Percentiles rank a stretch among this genome's conserved stretches.
phyloP scores from a whole-genome alignment of 495 filamentous ascomycete species.

The Lichina pygmaea region DNA sequence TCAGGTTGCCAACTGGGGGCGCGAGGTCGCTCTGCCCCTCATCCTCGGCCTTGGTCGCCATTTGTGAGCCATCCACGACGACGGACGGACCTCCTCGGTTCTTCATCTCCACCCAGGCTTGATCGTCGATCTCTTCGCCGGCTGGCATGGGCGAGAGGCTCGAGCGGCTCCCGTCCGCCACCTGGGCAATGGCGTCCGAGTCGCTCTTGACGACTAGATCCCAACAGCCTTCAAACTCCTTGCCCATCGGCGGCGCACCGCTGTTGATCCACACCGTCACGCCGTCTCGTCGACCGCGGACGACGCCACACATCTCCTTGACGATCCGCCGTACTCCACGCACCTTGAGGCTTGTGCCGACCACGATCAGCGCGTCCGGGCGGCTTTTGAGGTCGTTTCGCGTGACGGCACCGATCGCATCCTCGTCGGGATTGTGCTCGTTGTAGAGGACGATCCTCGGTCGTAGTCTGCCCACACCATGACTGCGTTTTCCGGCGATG shows the following conservation, averaged over 20 bases:
- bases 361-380: conserved; percentile 80
- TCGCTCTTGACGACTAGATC: conserved; percentile 69
- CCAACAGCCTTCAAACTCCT: conserved; percentile 76
- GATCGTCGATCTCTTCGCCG: conserved; percentile 17
- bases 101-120: not conserved
- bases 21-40: not conserved
- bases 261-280: conserved; percentile 87
- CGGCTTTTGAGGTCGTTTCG: conserved; percentile 56
- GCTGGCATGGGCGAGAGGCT: not conserved
- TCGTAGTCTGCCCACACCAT: conserved; percentile 72
- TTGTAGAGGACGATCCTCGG: conserved; percentile 94
- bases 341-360: conserved; percentile 84
- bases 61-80: not conserved
- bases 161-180: conserved; percentile 15
- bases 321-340: conserved; percentile 75
- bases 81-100: not conserved
- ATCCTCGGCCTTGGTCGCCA: not conserved
- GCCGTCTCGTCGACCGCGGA: conserved; percentile 59
- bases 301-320: conserved; percentile 63
- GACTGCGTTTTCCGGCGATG: conserved; percentile 68
- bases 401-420: conserved; percentile 79
- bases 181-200: conserved; percentile 63
- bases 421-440: conserved; percentile 85
- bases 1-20: not conserved
- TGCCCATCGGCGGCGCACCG: conserved; percentile 49